These are phyloP conservation scores for Saccharomycopsis capsularis DNA, from an alignment of 805 yeast genomes.

Conservation along the genomic window DNA sequence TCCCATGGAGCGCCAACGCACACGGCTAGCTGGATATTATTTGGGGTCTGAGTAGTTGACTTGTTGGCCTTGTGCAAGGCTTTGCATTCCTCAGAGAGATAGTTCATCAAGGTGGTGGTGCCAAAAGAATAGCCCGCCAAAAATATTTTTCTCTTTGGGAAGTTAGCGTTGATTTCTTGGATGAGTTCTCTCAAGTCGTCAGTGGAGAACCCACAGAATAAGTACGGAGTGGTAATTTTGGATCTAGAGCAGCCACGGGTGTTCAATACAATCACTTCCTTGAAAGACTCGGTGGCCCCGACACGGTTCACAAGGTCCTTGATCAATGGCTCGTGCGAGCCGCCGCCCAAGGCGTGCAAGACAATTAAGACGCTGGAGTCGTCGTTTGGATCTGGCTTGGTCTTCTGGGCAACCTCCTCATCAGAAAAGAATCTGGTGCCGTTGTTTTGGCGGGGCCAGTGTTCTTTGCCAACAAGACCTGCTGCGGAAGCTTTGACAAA, in stretches of 20 bases:
- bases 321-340: slow-evolving; percentile 69
- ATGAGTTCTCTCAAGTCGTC: slow-evolving; percentile 59
- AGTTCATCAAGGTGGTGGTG: slow-evolving; percentile 58
- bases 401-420: slow-evolving; percentile 35
- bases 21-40: slow-evolving; percentile 41
- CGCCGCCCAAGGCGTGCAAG: slow-evolving; percentile 72
- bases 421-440: slow-evolving; percentile 56
- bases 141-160: slow-evolving; percentile 59
- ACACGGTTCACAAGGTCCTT: slow-evolving; percentile 30
- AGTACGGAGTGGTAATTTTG: slow-evolving; percentile 58
- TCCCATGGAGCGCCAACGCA: slow-evolving; percentile 71
- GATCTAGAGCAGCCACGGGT: slow-evolving; percentile 76
- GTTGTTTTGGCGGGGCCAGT: slow-evolving; percentile 57
- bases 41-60: neutral
- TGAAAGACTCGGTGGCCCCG: slow-evolving; percentile 28
- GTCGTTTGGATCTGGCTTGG: slow-evolving; percentile 27
- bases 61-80: too few relatives aligned
- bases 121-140: slow-evolving; percentile 70
- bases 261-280: slow-evolving; percentile 55
- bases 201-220: slow-evolving; percentile 64
- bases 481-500: slow-evolving; percentile 33
- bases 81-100: slow-evolving; percentile 49
- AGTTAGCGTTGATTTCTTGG: slow-evolving; percentile 39
- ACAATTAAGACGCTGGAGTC: slow-evolving; percentile 53
- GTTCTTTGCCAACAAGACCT: slow-evolving; percentile 40